Conservation (phyloP, 768 basidiomycete species). For the Podaxis sp. region DNA sequence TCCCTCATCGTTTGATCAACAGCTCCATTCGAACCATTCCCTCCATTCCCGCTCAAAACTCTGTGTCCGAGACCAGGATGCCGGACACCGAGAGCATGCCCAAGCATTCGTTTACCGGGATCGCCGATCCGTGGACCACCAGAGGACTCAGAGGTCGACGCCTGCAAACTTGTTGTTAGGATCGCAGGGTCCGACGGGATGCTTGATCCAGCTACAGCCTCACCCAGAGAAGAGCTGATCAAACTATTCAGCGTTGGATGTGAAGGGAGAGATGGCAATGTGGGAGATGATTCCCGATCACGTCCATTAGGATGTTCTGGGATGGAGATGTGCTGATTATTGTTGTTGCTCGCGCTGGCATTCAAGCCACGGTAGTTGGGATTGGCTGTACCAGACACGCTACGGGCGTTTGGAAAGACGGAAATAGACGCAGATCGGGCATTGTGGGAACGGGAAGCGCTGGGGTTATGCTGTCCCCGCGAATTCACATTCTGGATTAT, state of each 20-base stretch:
- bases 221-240: conserved; percentile 71
- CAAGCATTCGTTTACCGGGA: conserved; percentile 87
- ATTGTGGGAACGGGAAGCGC: conserved; percentile 70
- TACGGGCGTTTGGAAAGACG: conserved; percentile 55
- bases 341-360: conserved; percentile 31
- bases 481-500: conserved; percentile 85
- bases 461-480: conserved; percentile 61
- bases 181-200: conserved; percentile 69
- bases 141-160: conserved; percentile 26
- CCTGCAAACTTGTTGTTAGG: conserved; percentile 54
- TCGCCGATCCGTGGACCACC: conserved; percentile 82
- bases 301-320: conserved; percentile 48
- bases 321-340: conserved; percentile 46
- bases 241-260: conserved; percentile 86
- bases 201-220: conserved; percentile 44
- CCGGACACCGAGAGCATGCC: conserved; percentile 79
- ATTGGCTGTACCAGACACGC: conserved; percentile 35
- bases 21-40: conserved; percentile 38
- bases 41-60: conserved; percentile 41
- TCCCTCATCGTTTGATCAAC: conserved; percentile 62
- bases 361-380: conserved; percentile 9
- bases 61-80: conserved; percentile 74
- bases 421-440: conserved; percentile 69
- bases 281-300: conserved; percentile 77
- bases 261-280: conserved; percentile 75